Conservation (phyloP, 139 green algal species). For the Chlorella sp. region DNA sequence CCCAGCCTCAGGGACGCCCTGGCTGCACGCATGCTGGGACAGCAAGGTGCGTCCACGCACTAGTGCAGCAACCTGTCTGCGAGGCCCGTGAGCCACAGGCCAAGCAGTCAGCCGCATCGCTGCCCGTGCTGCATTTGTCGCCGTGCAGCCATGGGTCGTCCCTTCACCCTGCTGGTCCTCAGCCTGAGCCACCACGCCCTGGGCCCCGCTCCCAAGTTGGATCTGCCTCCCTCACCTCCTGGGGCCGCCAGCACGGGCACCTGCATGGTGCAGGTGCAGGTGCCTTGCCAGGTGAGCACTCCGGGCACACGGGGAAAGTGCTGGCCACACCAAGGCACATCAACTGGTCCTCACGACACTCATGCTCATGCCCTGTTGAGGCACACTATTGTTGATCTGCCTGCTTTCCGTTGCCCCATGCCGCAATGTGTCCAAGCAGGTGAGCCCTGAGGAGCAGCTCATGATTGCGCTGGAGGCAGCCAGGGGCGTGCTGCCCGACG, state of each 20-base stretch:
- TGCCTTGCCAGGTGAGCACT: background rate
- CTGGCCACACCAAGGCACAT: too few species aligned
- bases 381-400: too few species aligned
- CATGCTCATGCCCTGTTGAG: too few species aligned
- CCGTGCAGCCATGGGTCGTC: background rate
- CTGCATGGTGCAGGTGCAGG: background rate
- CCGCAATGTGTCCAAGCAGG: too few species aligned
- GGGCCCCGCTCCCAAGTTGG: background rate
- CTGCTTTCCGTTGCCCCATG: too few species aligned
- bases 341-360: too few species aligned
- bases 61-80: too few species aligned
- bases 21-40: background rate
- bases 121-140: background rate
- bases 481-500: background rate
- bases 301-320: too few species aligned
- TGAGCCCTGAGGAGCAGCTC: background rate
- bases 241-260: background rate
- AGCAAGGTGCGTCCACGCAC: background rate
- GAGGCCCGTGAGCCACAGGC: too few species aligned
- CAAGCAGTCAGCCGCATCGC: too few species aligned
- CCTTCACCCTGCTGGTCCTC: background rate
- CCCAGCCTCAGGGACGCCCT: background rate
- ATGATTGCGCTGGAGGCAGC: background rate
- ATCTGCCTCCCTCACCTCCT: background rate
- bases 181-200: background rate